Percentiles rank a stretch among this genome's conserved stretches.
Evolutionary conservation across 1,284 basidiomycete genomes (phyloP).

Genomic region (Grifola frondosa): DNA sequence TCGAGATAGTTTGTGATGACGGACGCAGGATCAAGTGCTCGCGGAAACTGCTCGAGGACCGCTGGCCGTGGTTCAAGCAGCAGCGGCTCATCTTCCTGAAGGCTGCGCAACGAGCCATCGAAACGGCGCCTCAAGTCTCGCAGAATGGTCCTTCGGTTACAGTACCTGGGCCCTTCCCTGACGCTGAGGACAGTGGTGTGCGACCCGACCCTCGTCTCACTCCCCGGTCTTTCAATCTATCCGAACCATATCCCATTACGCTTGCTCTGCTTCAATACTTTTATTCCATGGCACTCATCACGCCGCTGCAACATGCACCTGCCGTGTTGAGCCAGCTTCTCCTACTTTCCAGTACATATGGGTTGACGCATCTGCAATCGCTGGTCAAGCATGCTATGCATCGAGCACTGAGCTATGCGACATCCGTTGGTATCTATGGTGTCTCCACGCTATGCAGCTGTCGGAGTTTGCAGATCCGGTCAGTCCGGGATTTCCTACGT

Average conservation of each 20-base stretch:
- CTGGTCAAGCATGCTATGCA: conserved; percentile 94
- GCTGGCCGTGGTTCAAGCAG: conserved; percentile 93
- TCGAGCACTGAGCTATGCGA: conserved; percentile 76
- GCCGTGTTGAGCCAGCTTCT: conserved; percentile 87
- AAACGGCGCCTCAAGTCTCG: conserved; percentile 54
- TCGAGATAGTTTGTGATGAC: conserved; percentile 90
- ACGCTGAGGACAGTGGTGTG: conserved; percentile 44
- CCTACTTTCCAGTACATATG: conserved; percentile 82
- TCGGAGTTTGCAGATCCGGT: conserved; percentile 86
- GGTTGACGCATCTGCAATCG: conserved; percentile 70
- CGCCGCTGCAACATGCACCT: conserved; percentile 87
- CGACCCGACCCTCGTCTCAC: conserved; percentile 74
- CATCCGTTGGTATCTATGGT: conserved; percentile 89
- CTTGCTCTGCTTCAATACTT: conserved; percentile 91
- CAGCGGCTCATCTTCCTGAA: conserved; percentile 61
- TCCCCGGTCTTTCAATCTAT: conserved; percentile 76
- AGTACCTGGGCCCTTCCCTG: conserved; percentile 57
- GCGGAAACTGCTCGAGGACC: conserved; percentile 75
- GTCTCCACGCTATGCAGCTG: conserved; percentile 90
- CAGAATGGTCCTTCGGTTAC: too few relatives aligned
- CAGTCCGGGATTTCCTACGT: conserved; percentile 26
- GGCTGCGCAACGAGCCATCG: conserved; percentile 52
- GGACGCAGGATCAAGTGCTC: conserved; percentile 82
- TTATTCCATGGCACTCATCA: conserved; percentile 83
- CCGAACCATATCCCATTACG: conserved; percentile 88